These are phyloP conservation scores for Zygotorulaspora sp. DNA, from an alignment of 805 yeast species.

Conservation along the genomic window DNA sequence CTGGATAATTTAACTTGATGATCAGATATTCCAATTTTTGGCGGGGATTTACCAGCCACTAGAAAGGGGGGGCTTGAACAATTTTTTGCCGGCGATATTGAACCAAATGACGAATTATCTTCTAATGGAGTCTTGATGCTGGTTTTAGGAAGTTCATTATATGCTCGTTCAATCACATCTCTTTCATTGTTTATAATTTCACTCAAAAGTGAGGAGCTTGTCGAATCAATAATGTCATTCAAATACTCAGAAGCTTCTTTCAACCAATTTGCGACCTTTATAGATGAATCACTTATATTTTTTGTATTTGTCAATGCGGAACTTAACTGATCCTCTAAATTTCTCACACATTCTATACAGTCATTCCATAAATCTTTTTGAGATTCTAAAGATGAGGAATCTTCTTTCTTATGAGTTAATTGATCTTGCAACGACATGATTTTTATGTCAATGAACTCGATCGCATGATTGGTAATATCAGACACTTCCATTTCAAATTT, in stretches of 20 bases:
- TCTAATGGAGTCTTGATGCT: constrained; percentile 1
- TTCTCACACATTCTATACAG: constrained; percentile 15
- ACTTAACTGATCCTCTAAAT: constrained; percentile 22
- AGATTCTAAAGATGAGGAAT: constrained; percentile 14
- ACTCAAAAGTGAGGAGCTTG: constrained; percentile 8
- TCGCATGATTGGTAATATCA: constrained; percentile 20
- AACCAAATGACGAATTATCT: neutral
- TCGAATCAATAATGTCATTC: constrained; percentile 5
- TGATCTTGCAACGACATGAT: constrained; percentile 22
- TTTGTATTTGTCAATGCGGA: constrained; percentile 7
- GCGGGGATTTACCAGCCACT: constrained; percentile 27
- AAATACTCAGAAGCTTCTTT: constrained; percentile 8
- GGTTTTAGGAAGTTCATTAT: constrained; percentile 14
- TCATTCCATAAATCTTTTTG: constrained; percentile 26
- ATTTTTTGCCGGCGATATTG: constrained; percentile 4
- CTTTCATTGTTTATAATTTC: constrained; percentile 20
- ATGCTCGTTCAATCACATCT: constrained; percentile 22
- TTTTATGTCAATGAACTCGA: constrained; percentile 27
- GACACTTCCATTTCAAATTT: constrained; percentile 9
- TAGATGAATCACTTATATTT: neutral
- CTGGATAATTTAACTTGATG: constrained; percentile 8
- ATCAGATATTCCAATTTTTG: constrained; percentile 26
- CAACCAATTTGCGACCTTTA: constrained; percentile 9
- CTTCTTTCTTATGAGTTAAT: constrained; percentile 24
- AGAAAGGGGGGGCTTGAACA: constrained; percentile 16